Evolutionary conservation across 805 yeast genomes (phyloP).

Genomic region (Kluyveromyces nonfermentans): DNA sequence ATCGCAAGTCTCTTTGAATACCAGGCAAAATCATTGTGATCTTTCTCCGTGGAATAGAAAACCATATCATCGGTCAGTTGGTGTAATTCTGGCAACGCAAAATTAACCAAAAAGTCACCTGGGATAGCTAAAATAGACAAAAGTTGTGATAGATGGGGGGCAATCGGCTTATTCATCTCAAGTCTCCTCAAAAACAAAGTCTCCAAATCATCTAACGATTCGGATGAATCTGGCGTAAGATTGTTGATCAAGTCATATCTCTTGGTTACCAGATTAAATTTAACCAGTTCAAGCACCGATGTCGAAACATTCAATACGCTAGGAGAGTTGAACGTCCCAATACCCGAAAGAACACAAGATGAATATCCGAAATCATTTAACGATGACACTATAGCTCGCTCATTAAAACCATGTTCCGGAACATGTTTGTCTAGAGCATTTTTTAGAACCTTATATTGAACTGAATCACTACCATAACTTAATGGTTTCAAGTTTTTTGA

Average conservation of each 20-base stretch:
- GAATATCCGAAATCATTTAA: conserved; percentile 19
- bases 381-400: conserved; percentile 23
- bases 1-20: conserved; percentile 74
- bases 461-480: conserved; percentile 19
- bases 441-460: conserved; percentile 20
- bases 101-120: conserved; percentile 38
- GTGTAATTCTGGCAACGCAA: conserved; percentile 59
- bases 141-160: conserved; percentile 27
- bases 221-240: conserved; percentile 24
- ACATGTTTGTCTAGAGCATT: conserved; percentile 22
- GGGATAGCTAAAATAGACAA: conserved; percentile 60
- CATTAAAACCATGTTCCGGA: conserved; percentile 26
- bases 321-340: conserved; percentile 27
- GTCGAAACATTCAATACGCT: conserved; percentile 26
- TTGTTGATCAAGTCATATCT: conserved; percentile 35
- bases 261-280: conserved; percentile 44
- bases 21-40: conserved; percentile 71
- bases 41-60: conserved; percentile 72
- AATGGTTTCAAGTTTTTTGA: conserved; percentile 16
- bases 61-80: conserved; percentile 76
- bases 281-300: conserved; percentile 40
- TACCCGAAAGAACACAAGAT: conserved; percentile 20
- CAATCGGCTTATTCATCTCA: conserved; percentile 34
- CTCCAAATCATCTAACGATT: conserved; percentile 29
- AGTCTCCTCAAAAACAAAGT: conserved; percentile 40